A percentile compares a stretch with the other conserved stretches of the same genome.
These are phyloP conservation scores for Xylariales sp. DNA, from an alignment of 2,329 filamentous ascomycete species.

Conservation along the genomic window DNA sequence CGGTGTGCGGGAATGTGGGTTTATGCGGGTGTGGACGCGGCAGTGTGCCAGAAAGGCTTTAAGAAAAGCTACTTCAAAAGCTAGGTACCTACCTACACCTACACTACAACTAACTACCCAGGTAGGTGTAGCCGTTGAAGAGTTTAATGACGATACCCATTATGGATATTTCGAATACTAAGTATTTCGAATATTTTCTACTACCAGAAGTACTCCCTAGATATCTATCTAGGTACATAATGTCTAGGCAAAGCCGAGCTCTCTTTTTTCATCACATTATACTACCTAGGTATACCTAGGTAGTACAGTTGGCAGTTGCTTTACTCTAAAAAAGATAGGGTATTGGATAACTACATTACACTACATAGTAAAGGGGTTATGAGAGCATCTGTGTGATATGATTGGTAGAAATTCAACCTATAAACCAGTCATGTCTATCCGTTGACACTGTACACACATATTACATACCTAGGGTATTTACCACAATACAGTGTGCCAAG, in stretches of 20 bases:
- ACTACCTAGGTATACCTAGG: no score
- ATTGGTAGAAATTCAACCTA: slow-evolving; percentile 3
- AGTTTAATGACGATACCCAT: no score
- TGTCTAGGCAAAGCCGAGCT: background rate
- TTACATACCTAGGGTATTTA: background rate
- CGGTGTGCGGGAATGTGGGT: slow-evolving; percentile 32
- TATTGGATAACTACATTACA: background rate
- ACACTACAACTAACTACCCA: no score
- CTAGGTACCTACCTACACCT: no score
- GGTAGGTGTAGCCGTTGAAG: no score
- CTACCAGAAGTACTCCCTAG: no score
- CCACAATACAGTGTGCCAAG: background rate
- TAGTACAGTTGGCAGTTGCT: no score
- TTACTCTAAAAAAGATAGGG: background rate
- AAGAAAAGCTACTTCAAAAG: no score
- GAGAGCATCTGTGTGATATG: background rate
- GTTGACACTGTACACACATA: background rate
- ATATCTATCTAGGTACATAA: no score
- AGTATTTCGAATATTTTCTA: no score
- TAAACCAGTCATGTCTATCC: background rate
- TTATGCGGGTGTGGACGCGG: slow-evolving; percentile 9
- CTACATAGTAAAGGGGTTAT: background rate
- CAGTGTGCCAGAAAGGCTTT: background rate
- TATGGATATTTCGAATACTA: no score
- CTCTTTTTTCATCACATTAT: background rate